Evolutionary conservation across 2,329 filamentous ascomycete species (phyloP).

Genomic region (Xylaria sp.): DNA sequence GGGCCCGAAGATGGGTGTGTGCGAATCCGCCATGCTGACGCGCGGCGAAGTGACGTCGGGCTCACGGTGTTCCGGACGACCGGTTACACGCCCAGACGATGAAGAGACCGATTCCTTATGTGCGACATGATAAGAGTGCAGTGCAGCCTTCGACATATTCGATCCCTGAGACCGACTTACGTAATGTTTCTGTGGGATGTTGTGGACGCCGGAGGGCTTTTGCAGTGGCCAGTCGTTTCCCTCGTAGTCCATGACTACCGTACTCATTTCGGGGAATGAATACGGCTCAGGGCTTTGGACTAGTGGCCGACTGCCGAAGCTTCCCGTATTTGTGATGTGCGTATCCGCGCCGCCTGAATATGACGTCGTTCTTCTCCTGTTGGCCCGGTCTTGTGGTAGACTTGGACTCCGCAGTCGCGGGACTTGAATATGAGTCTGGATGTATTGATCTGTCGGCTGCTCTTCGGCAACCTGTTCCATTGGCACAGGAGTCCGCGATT

Average conservation of each 20-base stretch:
- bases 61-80: background rate
- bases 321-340: background rate
- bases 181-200: constrained; percentile 3
- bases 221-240: constrained; percentile 19
- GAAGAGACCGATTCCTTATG: constrained; percentile 21
- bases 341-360: background rate
- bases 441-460: constrained; percentile 1
- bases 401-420: constrained; percentile 26
- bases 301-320: background rate
- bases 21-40: constrained; percentile 19
- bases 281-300: constrained; percentile 2
- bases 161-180: constrained; percentile 12
- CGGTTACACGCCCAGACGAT: background rate
- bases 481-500: background rate
- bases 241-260: constrained; percentile 4
- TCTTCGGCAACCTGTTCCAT: constrained; percentile 11
- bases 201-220: constrained; percentile 16
- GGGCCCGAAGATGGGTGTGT: constrained; percentile 15
- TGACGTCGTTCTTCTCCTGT: constrained; percentile 16
- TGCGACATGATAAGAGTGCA: constrained; percentile 1
- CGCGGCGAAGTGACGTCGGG: constrained; percentile 8
- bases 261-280: background rate
- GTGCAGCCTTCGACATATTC: background rate
- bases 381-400: constrained; percentile 16
- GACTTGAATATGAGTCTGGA: constrained; percentile 20